Evolutionary conservation across 1,284 basidiomycete species (phyloP), one percentile per base, ranked within the genome.

Genomic region (Cutaneotrichosporon cavernicola): DNA sequence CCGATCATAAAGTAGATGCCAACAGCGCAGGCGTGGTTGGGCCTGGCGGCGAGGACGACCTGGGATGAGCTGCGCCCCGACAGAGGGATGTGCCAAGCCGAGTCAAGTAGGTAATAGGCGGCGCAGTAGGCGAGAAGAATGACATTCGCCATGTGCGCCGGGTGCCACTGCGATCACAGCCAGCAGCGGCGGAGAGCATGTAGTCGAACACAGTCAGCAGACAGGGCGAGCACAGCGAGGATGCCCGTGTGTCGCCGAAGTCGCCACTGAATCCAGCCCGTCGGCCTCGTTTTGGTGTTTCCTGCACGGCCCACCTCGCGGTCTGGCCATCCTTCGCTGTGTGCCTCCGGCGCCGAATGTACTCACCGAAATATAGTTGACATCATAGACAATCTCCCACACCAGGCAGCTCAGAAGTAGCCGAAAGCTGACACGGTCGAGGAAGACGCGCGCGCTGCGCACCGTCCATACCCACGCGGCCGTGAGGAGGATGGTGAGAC

Each of bases 391-490:
- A 8, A 73, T 57, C 65, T 75, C 73, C 49, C 71, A 73, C 10
- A 67, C 64, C 68, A 77, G 69, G 31, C 70, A 65, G 62, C 69
- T 71, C 7, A 74, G 46, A 8, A 77, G 61, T 31, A 77, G 61
- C n/a, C 75, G 49, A 49, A 77, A 75, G 34, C 73, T 74, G 10
- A 77, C 62, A 21, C 75, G 69, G 61, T 77, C 67, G 13, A 77
- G 65, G 30, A 65, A 64, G 36, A 69, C 65, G 43, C 74, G 56
- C 10, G 69, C 69, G 8, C 53, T 30, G 36, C 43, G 64, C 30
- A 66, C 62, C 4, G 58, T 61, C 52, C 63, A 67, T 7, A 65
- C 61, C 69, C 67, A 68, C 9, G 60, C 38, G 5, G 66, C 52
- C 13, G 65, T 31, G 50, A 58, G n/a, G 7, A 70, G 65, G 57